phyloP scores from a whole-genome alignment of 257 asterid genomes.

The Solanum virginianum region DNA sequence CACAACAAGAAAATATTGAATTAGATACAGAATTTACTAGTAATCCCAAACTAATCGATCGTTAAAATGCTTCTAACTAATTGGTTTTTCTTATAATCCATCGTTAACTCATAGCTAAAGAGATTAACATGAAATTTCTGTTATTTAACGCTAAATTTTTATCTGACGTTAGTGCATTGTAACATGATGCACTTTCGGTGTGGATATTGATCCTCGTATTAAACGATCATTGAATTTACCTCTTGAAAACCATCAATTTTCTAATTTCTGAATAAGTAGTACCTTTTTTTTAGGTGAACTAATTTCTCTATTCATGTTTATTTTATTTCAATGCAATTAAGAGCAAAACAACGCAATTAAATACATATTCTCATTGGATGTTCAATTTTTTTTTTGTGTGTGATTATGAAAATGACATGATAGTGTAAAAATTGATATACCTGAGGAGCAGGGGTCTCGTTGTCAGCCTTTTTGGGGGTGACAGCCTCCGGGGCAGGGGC shows the following conservation, averaged over 20 bases:
- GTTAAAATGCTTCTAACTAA: too few relatives aligned
- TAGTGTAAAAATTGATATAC: background rate
- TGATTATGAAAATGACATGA: background rate
- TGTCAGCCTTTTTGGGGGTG: constrained; percentile 28
- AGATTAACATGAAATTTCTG: too few relatives aligned
- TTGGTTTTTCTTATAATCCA: too few relatives aligned
- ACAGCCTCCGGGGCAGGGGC: constrained; percentile 20
- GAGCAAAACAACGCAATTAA: background rate
- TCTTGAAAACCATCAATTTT: background rate
- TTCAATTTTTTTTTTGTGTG: background rate
- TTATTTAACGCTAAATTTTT: too few relatives aligned
- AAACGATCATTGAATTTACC: background rate
- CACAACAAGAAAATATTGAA: too few relatives aligned
- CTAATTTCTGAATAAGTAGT: background rate
- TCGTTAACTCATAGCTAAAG: too few relatives aligned
- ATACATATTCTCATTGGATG: background rate
- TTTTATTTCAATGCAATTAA: background rate
- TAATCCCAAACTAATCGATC: too few relatives aligned
- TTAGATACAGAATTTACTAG: too few relatives aligned
- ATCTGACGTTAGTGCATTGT: background rate
- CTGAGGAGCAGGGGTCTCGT: constrained; percentile 14
- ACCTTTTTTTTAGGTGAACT: background rate
- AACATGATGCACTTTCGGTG: background rate
- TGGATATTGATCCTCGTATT: background rate
- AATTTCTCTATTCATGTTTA: background rate